Evolutionary conservation across 2,329 filamentous ascomycete species (phyloP).

Genomic region (Sphaerulina populicola): DNA sequence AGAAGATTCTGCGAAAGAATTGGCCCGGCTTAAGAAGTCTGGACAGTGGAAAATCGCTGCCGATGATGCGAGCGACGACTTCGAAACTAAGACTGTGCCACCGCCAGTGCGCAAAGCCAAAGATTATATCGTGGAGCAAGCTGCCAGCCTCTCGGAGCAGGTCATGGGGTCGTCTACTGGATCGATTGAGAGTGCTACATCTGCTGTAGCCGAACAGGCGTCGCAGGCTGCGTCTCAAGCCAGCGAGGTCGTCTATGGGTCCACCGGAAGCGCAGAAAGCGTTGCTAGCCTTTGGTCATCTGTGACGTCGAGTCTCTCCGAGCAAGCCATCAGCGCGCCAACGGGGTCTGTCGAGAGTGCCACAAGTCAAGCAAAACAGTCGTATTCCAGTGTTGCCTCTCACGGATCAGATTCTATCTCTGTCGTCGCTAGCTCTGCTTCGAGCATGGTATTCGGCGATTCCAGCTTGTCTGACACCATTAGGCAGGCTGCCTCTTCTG

Average conservation of each 20-base stretch:
- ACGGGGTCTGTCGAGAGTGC: slow-evolving; percentile 46
- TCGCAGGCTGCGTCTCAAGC: slow-evolving; percentile 27
- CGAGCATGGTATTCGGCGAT: slow-evolving; percentile 11
- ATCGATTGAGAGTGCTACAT: slow-evolving; percentile 32
- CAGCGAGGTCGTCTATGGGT: slow-evolving; percentile 24
- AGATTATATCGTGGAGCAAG: slow-evolving; percentile 33
- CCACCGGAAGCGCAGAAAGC: slow-evolving; percentile 45
- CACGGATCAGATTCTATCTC: slow-evolving; percentile 12
- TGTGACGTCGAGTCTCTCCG: slow-evolving; percentile 11
- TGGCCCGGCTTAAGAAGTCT: slow-evolving; percentile 72
- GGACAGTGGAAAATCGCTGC: slow-evolving; percentile 74
- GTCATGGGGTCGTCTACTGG: slow-evolving; percentile 32
- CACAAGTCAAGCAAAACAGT: slow-evolving; percentile 43
- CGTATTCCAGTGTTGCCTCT: slow-evolving; percentile 15
- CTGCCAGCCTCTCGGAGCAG: slow-evolving; percentile 24
- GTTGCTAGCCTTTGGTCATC: slow-evolving; percentile 45
- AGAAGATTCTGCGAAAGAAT: slow-evolving; percentile 67
- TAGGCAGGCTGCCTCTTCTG: slow-evolving; percentile 15
- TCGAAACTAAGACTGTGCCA: slow-evolving; percentile 59
- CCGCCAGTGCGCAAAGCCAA: slow-evolving; percentile 45
- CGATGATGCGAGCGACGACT: slow-evolving; percentile 67
- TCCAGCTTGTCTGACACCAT: slow-evolving; percentile 13
- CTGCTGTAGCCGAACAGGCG: slow-evolving; percentile 24
- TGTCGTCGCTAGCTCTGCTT: slow-evolving; percentile 9
- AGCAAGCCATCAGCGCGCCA: slow-evolving; percentile 20